Conservation (phyloP, 495 filamentous ascomycete genomes). For the Zalerion maritima region DNA sequence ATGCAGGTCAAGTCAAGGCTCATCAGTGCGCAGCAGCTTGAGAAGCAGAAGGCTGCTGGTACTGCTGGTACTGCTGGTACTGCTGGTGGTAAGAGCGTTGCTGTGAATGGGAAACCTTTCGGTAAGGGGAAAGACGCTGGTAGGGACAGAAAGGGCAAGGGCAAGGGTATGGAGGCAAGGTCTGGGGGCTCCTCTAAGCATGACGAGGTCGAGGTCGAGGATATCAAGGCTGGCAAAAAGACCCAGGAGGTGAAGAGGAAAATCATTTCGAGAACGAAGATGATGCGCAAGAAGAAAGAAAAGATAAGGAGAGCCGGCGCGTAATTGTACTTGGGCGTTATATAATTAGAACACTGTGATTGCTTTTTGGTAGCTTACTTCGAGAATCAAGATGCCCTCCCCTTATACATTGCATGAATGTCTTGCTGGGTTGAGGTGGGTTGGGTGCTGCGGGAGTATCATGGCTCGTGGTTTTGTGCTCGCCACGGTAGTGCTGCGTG, state of each 20-base stretch:
- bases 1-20: constrained; percentile 43
- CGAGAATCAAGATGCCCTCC: no score
- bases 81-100: not conserved
- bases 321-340: no score
- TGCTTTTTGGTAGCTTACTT: no score
- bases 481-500: no score
- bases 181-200: constrained; percentile 5
- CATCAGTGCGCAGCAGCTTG: constrained; percentile 2
- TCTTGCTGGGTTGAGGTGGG: no score
- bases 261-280: constrained; percentile 32
- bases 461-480: no score
- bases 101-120: constrained; percentile 14
- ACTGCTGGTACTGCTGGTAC: not conserved
- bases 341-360: no score
- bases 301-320: no score
- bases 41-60: not conserved
- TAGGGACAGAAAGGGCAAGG: constrained; percentile 10
- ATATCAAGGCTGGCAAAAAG: constrained; percentile 12
- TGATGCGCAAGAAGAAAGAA: constrained; percentile 38
- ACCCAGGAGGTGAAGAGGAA: constrained; percentile 29
- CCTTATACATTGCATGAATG: no score
- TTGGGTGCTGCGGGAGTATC: no score
- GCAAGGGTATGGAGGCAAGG: constrained; percentile 7
- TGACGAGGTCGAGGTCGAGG: constrained; percentile 6
- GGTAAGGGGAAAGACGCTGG: constrained; percentile 8